Evolutionary conservation across 179 eudicot genomes (phyloP).

Genomic region (Nepenthes alata): DNA sequence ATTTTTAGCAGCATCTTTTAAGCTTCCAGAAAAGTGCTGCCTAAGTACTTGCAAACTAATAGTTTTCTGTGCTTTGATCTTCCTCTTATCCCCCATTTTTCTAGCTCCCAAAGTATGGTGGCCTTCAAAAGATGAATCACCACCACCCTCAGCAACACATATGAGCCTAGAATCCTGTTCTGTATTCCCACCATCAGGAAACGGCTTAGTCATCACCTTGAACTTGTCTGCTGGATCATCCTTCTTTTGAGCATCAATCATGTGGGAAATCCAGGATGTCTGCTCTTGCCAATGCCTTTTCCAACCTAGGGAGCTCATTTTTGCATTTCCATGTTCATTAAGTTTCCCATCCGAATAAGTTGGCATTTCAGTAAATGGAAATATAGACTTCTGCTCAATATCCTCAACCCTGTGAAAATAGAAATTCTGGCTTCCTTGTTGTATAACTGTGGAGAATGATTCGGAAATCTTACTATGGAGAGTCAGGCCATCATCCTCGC

Average conservation of each 20-base stretch:
- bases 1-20: constrained; percentile 83
- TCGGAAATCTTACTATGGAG: constrained; percentile 25
- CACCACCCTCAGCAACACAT: constrained; percentile 18
- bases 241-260: constrained; percentile 31
- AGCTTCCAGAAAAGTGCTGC: constrained; percentile 81
- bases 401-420: constrained; percentile 30
- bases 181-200: constrained; percentile 19
- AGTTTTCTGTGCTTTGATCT: constrained; percentile 58
- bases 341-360: constrained; percentile 9
- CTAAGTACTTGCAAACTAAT: constrained; percentile 59
- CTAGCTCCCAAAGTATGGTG: constrained; percentile 14
- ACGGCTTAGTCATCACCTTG: constrained; percentile 18
- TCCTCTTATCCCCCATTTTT: constrained; percentile 37
- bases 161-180: constrained; percentile 29
- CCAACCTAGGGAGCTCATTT: constrained; percentile 7
- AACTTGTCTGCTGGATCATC: constrained; percentile 38
- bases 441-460: constrained; percentile 30
- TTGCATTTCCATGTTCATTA: constrained; percentile 12
- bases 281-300: constrained; percentile 15
- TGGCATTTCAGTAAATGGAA: constrained; percentile 5
- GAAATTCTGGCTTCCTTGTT: constrained; percentile 29
- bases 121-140: constrained; percentile 26
- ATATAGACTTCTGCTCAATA: constrained; percentile 18
- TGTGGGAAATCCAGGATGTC: constrained; percentile 39
- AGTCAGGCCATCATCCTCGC: constrained; percentile 22